Percentiles rank a stretch among this genome's conserved stretches.
These are phyloP conservation scores for Sanguinoderma infundibulare DNA, from an alignment of 1,284 basidiomycete genomes.

Conservation along the genomic window DNA sequence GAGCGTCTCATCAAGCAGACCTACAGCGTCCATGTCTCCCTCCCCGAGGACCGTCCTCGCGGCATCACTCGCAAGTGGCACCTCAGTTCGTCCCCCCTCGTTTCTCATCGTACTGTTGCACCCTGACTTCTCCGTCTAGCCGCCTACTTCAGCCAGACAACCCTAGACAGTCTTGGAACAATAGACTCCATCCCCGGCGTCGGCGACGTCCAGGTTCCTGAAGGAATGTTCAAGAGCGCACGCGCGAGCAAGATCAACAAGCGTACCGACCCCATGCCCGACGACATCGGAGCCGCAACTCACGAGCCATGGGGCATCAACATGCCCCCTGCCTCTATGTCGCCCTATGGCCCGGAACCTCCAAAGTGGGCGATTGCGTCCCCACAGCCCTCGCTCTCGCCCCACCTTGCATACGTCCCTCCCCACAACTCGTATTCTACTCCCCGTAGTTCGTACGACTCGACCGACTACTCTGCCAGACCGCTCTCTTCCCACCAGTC, in stretches of 20 bases:
- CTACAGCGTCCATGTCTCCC: constrained; percentile 78
- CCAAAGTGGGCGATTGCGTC: constrained; percentile 20
- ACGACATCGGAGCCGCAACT: constrained; percentile 30
- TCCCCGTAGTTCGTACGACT: constrained; percentile 21
- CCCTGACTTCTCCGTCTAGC: constrained; percentile 44
- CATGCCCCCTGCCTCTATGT: constrained; percentile 20
- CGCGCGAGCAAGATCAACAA: constrained; percentile 61
- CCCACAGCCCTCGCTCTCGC: constrained; percentile 18
- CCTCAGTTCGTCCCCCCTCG: constrained; percentile 52
- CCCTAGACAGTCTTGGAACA: constrained; percentile 65
- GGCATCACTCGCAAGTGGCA: constrained; percentile 80
- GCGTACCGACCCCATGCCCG: constrained; percentile 48
- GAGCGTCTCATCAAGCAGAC: constrained; percentile 75
- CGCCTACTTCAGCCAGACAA: constrained; percentile 80
- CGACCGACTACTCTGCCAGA: constrained; percentile 14
- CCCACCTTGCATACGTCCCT: constrained; percentile 7
- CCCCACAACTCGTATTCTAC: constrained; percentile 22
- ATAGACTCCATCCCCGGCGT: constrained; percentile 69
- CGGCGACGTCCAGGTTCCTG: constrained; percentile 67
- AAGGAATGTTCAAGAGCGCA: constrained; percentile 77
- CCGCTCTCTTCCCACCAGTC: constrained; percentile 8
- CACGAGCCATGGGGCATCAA: constrained; percentile 35
- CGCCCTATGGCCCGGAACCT: constrained; percentile 27
- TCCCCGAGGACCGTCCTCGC: constrained; percentile 66
- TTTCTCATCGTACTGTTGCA: constrained; percentile 1